A percentile compares a stretch with the other conserved stretches of the same genome.
Evolutionary conservation across 768 basidiomycete genomes (phyloP).

Genomic region (Boletus sp.): DNA sequence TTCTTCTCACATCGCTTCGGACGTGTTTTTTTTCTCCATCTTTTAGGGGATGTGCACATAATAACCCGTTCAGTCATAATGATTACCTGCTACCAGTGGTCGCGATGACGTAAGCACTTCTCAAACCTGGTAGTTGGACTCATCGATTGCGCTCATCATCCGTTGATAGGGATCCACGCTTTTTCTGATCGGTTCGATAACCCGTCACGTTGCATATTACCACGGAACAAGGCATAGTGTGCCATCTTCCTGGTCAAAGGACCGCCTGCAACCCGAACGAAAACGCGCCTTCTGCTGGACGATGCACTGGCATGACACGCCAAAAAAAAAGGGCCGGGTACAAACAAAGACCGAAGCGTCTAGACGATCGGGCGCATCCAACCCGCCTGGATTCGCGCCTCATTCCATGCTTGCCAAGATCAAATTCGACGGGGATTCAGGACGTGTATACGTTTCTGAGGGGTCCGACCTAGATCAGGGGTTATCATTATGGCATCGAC

Average conservation of each 20-base stretch:
- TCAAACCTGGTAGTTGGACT: no score
- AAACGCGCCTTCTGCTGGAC: not conserved
- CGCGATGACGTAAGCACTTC: constrained; percentile 6
- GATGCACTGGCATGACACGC: not conserved
- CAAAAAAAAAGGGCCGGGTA: not conserved
- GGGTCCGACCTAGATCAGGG: no score
- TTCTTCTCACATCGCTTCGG: constrained; percentile 11
- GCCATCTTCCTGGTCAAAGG: not conserved
- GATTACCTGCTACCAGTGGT: not conserved
- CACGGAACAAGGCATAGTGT: not conserved
- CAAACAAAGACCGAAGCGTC: not conserved
- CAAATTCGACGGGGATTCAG: not conserved
- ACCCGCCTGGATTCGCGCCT: not conserved
- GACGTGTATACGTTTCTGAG: no score
- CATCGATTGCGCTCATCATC: not conserved
- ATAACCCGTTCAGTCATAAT: not conserved
- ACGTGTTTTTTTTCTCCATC: not conserved
- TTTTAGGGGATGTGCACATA: not conserved
- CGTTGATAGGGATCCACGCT: constrained; percentile 12
- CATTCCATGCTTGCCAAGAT: not conserved
- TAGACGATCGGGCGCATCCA: no score
- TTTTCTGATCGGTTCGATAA: constrained; percentile 14
- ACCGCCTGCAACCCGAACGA: not conserved
- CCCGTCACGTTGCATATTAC: not conserved
- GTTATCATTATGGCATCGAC: not conserved